Conservation (phyloP, 1,284 basidiomycete genomes). For the Schizophyllum amplum region DNA sequence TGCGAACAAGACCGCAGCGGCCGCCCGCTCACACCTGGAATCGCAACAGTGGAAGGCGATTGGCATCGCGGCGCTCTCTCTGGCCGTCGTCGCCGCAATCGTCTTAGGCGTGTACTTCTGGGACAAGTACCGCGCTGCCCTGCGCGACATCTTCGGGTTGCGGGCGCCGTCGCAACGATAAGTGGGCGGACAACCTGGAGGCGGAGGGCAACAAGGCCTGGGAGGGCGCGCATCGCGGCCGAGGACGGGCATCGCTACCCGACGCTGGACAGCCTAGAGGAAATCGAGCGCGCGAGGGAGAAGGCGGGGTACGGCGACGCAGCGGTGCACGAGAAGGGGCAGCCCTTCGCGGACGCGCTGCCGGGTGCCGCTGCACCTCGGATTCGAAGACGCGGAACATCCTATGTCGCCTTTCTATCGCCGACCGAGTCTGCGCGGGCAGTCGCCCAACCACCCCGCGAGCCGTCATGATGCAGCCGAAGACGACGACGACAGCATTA, state of each 20-base stretch:
- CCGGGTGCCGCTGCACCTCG: neutral
- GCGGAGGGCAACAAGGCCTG: conserved; percentile 55
- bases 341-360: conserved; percentile 4
- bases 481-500: neutral
- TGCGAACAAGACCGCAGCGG: conserved; percentile 5
- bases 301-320: conserved; percentile 6
- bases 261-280: conserved; percentile 26
- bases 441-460: neutral
- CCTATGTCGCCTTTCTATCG: conserved; percentile 26
- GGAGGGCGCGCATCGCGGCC: conserved; percentile 40
- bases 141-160: conserved; percentile 37
- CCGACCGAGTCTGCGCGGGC: conserved; percentile 20
- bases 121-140: conserved; percentile 55
- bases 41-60: conserved; percentile 56
- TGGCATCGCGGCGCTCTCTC: conserved; percentile 51
- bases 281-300: conserved; percentile 19
- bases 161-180: conserved; percentile 21
- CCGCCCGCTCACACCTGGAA: conserved; percentile 16
- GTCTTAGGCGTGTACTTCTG: conserved; percentile 54
- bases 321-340: conserved; percentile 1
- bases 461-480: neutral
- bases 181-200: conserved; percentile 44
- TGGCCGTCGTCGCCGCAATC: conserved; percentile 44
- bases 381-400: conserved; percentile 11
- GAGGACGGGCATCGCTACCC: conserved; percentile 39